Evolutionary conservation across 306 rosid genomes (phyloP), one percentile per base, ranked within the genome.

Genomic region (Acacia crassicarpa): DNA sequence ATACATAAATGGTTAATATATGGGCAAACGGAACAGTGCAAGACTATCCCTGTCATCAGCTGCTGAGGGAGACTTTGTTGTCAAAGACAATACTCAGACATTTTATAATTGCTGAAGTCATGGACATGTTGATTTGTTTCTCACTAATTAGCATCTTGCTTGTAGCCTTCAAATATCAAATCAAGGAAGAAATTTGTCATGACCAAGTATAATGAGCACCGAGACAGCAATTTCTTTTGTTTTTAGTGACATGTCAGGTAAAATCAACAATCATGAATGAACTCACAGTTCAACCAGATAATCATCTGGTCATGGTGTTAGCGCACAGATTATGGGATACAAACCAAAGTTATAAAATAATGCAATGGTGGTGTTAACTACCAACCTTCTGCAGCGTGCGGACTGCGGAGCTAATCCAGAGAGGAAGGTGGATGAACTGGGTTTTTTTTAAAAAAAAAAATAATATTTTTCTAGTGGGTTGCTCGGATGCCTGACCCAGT

Each of bases 221-320:
- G 80, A 74, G 7, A 95, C 48, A 9, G 95, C 97, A 6, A 91
- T 90, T 56, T 88, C 84, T 43, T 86, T 1, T 81, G 73, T 85
- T 90, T 73, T 77, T 78, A 5, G 90, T 88, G 45, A 95, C 85
- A 90, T 58, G 81, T 58, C 27, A 58, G 19, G 14, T 14, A 48
- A 48, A 48, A 48, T 9, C 4, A 48, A 10, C 17, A 48, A 48
- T 48, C 19, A 48, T 2, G 19, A 48, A 48, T 48, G 53, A 48
- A 48, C 53, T 48, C 19, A 46, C 19, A 48, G 14, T 48, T 2
- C 53, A 48, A 14, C 16, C 17, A 48, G 41, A 38, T n/a, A n/a
- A n/a, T 38, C 41, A 38, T 38, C 8, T 38, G 41, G 41, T 6
- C 41, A 6, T 6, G 41, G 8, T 38, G 41, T 6, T 35, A 38